Evolutionary conservation across 805 yeast species (phyloP).

Genomic region (Torulaspora microellipsoides): DNA sequence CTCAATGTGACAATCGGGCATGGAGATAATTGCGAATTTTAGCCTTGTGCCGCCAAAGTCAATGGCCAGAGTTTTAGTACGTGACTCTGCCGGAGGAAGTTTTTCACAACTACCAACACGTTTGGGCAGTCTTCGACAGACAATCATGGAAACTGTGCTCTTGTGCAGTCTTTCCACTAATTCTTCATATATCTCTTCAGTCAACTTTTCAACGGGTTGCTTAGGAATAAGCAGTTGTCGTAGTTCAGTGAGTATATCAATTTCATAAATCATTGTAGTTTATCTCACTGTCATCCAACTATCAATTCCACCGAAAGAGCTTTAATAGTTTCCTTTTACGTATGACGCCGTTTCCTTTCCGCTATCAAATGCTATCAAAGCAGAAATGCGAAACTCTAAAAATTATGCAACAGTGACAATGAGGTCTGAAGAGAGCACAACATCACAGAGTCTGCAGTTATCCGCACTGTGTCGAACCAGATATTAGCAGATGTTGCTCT

Average conservation of each 20-base stretch:
- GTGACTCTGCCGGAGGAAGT: neutral
- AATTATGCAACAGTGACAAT: too few species aligned
- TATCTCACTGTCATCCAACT: slow-evolving; percentile 3
- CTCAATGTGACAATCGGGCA: slow-evolving; percentile 13
- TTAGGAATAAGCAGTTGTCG: slow-evolving; percentile 11
- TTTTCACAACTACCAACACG: too few species aligned
- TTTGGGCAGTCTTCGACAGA: slow-evolving; percentile 4
- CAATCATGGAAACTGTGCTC: slow-evolving; percentile 24
- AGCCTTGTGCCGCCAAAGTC: slow-evolving; percentile 31
- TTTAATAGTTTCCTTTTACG: too few species aligned
- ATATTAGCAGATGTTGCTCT: too few species aligned
- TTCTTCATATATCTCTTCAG: slow-evolving; percentile 14
- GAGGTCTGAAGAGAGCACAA: too few species aligned
- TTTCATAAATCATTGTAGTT: neutral
- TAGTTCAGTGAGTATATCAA: slow-evolving; percentile 3
- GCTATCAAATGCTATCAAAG: too few species aligned
- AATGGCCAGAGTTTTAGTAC: slow-evolving; percentile 17
- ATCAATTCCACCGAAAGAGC: too few species aligned
- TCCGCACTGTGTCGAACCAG: too few species aligned
- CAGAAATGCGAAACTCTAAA: too few species aligned
- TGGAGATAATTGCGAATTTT: slow-evolving; percentile 22
- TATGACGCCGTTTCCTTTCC: too few species aligned
- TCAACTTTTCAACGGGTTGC: slow-evolving; percentile 11
- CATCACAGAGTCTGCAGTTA: too few species aligned
- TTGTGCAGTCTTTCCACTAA: slow-evolving; percentile 15